Base-by-base conservation (phyloP, 768 basidiomycete genomes). In the Lentinula edodes region DNA sequence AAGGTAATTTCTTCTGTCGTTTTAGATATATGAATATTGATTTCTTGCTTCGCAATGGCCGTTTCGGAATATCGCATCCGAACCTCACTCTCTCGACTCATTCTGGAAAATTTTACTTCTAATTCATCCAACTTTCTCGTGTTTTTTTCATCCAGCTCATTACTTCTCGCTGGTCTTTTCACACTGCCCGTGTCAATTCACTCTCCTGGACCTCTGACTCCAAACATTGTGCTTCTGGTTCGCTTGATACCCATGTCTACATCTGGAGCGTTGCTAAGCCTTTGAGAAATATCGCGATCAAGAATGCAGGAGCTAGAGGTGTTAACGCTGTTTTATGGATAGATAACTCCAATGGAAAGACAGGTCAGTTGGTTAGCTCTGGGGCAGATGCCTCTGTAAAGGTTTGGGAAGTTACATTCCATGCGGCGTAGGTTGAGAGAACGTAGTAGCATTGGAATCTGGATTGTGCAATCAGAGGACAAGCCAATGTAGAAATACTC, bases 241-340 rank as follows among this genome's bases (percentile, higher is more conserved):
- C 93, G 18, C 80, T 96, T n/a, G 96, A 98, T 71, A 95, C 95
- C 35, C 85, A 93, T 65, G 85, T 96, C 5, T 97, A 94, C 68
- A 75, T 98, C 28, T 98, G 91, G 86, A 87, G 88, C 64, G 85
- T 93, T 35, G 76, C 75, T 48, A 82, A 85, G 68, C 86, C 88
- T 8, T 74, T 84, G 71, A 86, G 82, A 72, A 91, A 90, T 65
- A 84, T 94, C 39, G 81, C 87, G 32, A 87, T 98, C 71, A 89
- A 87, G 79, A 94, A 94, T 63, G 93, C 91, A 0, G 86, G 86
- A 41, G 86, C 92, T 5, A 91, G 93, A 12, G 95, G 95, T 8
- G 89, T 93, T 2, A 88, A 87, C 62, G 81, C 82, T 18, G 93
- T 95, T 6, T 76, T 86, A 50, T 98, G 95, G 95, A 67, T 90